Conservation (phyloP, 2,329 filamentous ascomycete genomes). For the Fusarium tjaetaba region DNA sequence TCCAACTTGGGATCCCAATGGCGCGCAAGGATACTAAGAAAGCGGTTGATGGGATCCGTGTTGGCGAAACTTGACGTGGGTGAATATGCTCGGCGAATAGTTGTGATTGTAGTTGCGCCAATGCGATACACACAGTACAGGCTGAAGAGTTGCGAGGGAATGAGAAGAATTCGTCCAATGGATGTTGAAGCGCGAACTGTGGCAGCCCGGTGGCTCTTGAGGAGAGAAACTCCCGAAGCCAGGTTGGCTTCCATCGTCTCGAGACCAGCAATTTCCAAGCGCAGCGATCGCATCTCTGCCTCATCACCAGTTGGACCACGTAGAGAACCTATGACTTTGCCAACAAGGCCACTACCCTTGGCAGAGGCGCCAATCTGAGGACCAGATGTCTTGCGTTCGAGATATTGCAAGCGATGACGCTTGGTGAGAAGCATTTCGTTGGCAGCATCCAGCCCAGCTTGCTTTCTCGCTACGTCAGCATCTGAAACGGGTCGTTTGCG, state of each 20-base stretch:
- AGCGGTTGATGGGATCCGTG: conserved; percentile 84
- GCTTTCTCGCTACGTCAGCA: conserved; percentile 78
- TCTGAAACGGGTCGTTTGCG: conserved; percentile 72
- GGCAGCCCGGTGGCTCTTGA: conserved; percentile 70
- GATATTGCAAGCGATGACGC: conserved; percentile 73
- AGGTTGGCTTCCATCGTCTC: conserved; percentile 82
- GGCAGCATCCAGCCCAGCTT: conserved; percentile 80
- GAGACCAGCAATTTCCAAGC: conserved; percentile 81
- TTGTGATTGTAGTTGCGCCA: conserved; percentile 74
- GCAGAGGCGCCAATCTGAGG: conserved; percentile 38
- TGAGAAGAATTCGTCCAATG: conserved; percentile 70
- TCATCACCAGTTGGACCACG: conserved; percentile 70
- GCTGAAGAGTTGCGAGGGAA: conserved; percentile 75
- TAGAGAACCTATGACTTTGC: conserved; percentile 77
- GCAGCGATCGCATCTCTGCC: conserved; percentile 68
- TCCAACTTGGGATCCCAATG: conserved; percentile 88
- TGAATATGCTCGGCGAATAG: conserved; percentile 64
- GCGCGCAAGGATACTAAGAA: conserved; percentile 80
- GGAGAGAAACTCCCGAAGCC: conserved; percentile 68
- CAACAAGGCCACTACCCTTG: conserved; percentile 67
- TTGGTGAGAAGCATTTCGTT: conserved; percentile 83
- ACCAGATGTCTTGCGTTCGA: conserved; percentile 70
- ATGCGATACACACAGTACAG: conserved; percentile 89
- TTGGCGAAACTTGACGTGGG: conserved; percentile 66
- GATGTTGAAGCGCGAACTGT: conserved; percentile 74